Percentiles rank a stretch among this genome's conserved stretches.
Conservation (phyloP, 495 filamentous ascomycete genomes). For the Hyaloscypha variabilis region DNA sequence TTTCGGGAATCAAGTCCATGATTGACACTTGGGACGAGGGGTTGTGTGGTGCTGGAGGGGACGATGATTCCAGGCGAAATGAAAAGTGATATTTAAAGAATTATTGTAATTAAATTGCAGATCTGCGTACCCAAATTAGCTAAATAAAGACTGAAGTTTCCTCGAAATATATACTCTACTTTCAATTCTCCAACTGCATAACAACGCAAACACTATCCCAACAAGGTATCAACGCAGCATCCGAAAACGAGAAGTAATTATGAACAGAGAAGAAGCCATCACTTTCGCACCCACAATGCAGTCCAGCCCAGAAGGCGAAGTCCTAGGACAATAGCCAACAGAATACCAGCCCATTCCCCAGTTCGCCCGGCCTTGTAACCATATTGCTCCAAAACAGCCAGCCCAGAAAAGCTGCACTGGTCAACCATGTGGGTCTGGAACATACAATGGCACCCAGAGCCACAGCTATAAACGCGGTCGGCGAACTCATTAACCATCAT, state of each 20-base stretch:
- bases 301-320: conserved; percentile 64
- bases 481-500: conserved; percentile 91
- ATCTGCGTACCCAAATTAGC: too few relatives aligned
- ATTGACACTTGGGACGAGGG: too few relatives aligned
- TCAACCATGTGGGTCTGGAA: conserved; percentile 62
- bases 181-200: background rate
- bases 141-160: too few relatives aligned
- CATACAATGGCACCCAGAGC: conserved; percentile 64
- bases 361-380: conserved; percentile 64
- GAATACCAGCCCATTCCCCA: conserved; percentile 74
- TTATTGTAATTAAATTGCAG: too few relatives aligned
- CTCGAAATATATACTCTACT: too few relatives aligned
- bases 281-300: conserved; percentile 20
- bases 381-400: conserved; percentile 66
- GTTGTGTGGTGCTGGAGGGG: too few relatives aligned
- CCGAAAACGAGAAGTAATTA: background rate
- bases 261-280: background rate
- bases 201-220: background rate
- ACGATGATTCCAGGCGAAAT: too few relatives aligned
- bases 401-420: conserved; percentile 69
- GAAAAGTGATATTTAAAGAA: too few relatives aligned
- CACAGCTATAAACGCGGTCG: conserved; percentile 61
- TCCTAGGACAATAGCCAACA: conserved; percentile 71
- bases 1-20: background rate
- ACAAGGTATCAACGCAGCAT: background rate